phyloP scores from a whole-genome alignment of 1,139 yeast species.

The Yamadazyma dushanensis region DNA sequence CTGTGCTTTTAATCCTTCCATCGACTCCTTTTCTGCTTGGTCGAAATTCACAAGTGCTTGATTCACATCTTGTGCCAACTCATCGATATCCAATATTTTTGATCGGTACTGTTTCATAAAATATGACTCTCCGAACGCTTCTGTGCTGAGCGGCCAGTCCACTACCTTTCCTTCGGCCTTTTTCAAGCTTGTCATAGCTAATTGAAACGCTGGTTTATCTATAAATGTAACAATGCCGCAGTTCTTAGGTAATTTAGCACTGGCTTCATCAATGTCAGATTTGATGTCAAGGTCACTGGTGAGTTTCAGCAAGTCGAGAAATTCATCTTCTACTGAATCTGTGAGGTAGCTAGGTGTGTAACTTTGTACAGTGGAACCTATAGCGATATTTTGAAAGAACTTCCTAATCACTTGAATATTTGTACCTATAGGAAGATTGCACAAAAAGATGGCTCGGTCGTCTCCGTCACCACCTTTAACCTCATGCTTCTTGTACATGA shows the following conservation, averaged over 20 bases:
- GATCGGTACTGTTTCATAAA: conserved; percentile 29
- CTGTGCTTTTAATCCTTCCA: conserved; percentile 55
- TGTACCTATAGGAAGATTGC: conserved; percentile 72
- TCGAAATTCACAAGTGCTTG: conserved; percentile 67
- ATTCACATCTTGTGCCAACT: conserved; percentile 53
- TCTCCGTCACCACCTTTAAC: conserved; percentile 35
- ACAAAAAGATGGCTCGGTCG: conserved; percentile 60
- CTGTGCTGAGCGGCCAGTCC: conserved; percentile 32
- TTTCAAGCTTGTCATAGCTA: conserved; percentile 65
- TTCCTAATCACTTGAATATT: conserved; percentile 52
- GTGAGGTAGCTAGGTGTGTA: conserved; percentile 39
- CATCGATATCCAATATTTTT: conserved; percentile 45
- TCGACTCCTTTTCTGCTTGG: conserved; percentile 65
- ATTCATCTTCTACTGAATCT: conserved; percentile 48
- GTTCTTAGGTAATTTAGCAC: conserved; percentile 61
- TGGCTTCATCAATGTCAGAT: conserved; percentile 20
- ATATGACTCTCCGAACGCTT: conserved; percentile 27
- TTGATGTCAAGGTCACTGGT: conserved; percentile 52
- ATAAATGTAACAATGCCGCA: conserved; percentile 74
- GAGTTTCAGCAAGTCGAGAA: conserved; percentile 57
- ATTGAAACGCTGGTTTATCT: conserved; percentile 69
- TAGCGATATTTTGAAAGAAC: conserved; percentile 59
- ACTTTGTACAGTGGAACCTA: conserved; percentile 59
- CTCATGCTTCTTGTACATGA: conserved; percentile 67
- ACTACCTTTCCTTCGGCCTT: conserved; percentile 31